Evolutionary conservation across 257 asterid species (phyloP).

Genomic region (Jacaranda copaia): DNA sequence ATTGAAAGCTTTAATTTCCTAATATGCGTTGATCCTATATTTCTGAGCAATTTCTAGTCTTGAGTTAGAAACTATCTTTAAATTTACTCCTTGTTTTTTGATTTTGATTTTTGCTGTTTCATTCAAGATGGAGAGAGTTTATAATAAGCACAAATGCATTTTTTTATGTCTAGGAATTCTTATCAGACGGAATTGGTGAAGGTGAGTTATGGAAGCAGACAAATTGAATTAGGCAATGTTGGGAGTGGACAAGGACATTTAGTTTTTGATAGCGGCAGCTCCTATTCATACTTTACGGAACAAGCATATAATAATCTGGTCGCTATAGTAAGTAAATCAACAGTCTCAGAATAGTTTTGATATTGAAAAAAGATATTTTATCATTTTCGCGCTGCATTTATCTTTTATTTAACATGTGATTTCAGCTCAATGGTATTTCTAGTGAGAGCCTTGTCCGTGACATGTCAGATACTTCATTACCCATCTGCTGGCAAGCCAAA

Average conservation of each 20-base stretch:
- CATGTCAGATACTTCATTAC: slow-evolving; percentile 64
- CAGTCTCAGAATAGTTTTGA: slow-evolving; percentile 14
- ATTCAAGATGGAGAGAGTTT: background rate
- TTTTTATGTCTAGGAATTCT: slow-evolving; percentile 50
- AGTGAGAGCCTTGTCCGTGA: slow-evolving; percentile 60
- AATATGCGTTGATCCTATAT: slow-evolving; percentile 15
- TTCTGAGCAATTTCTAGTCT: slow-evolving; percentile 12
- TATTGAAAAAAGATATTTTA: slow-evolving; percentile 11
- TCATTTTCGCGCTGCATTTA: slow-evolving; percentile 23
- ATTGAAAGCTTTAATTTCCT: background rate
- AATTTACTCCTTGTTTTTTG: background rate
- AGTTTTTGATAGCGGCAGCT: slow-evolving; percentile 80
- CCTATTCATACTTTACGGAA: slow-evolving; percentile 68
- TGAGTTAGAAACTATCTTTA: background rate
- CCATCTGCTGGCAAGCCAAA: slow-evolving; percentile 73
- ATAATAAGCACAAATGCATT: slow-evolving; percentile 24
- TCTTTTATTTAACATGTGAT: slow-evolving; percentile 25
- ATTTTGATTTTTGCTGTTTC: slow-evolving; percentile 18
- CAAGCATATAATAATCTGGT: slow-evolving; percentile 66
- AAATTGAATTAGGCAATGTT: slow-evolving; percentile 44
- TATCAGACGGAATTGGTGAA: slow-evolving; percentile 65
- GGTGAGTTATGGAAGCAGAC: slow-evolving; percentile 63
- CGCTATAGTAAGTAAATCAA: slow-evolving; percentile 50
- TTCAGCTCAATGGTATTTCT: slow-evolving; percentile 62
- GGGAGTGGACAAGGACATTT: slow-evolving; percentile 45